A percentile compares a stretch with the other conserved stretches of the same genome.
phyloP scores from a whole-genome alignment of 192 early-diverging fungal genomes.

The Coemansia sp. region DNA sequence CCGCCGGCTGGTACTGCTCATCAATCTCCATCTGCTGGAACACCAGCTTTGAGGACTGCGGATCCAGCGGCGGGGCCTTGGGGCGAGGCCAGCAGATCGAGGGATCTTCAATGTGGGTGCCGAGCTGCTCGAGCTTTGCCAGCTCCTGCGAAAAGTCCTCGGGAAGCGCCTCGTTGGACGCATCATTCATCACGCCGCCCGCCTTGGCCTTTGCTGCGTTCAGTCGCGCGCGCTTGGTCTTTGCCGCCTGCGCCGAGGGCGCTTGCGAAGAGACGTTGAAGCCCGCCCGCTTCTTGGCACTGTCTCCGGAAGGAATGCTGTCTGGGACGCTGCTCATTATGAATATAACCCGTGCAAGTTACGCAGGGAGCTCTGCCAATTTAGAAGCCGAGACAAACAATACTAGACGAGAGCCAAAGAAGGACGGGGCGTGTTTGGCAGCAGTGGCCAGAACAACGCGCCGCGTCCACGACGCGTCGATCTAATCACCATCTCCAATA shows the following conservation, averaged over 20 bases:
- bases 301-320: neutral
- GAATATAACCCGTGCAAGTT: no score
- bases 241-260: constrained; percentile 8
- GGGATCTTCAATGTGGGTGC: constrained; percentile 21
- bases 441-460: neutral
- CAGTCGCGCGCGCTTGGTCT: constrained; percentile 40
- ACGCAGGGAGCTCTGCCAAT: no score
- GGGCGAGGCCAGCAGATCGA: constrained; percentile 21
- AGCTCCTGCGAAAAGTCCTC: constrained; percentile 49
- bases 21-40: constrained; percentile 98
- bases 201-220: constrained; percentile 19
- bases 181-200: constrained; percentile 17
- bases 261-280: constrained; percentile 31
- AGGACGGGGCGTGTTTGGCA: no score
- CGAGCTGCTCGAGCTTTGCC: constrained; percentile 26
- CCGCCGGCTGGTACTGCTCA: constrained; percentile 57
- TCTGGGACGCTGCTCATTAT: constrained; percentile 1
- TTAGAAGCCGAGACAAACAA: no score
- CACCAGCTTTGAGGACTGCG: constrained; percentile 48
- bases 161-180: constrained; percentile 18
- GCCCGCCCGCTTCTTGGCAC: constrained; percentile 1
- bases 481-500: no score
- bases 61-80: constrained; percentile 20
- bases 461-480: neutral
- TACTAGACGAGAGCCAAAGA: no score